phyloP scores from a whole-genome alignment of 164 flowering plant species.

The Tinospora cordifolia region DNA sequence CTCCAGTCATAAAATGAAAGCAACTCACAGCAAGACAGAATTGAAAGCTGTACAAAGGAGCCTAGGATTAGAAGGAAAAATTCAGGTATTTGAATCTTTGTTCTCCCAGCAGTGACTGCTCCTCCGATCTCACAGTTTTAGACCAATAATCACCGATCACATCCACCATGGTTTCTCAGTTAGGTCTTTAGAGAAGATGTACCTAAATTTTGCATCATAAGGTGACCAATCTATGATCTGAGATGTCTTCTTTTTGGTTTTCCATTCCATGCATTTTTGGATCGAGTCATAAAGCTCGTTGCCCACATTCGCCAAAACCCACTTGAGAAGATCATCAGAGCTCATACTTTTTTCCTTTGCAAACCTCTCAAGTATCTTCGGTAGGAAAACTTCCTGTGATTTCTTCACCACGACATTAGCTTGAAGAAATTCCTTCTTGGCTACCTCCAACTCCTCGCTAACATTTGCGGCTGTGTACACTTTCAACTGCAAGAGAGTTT shows the following conservation, averaged over 20 bases:
- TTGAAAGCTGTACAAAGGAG: too few species aligned
- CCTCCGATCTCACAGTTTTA: neutral
- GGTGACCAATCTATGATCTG: conserved; percentile 74
- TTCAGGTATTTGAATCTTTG: neutral
- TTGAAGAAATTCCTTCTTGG: conserved; percentile 66
- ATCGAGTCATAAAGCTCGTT: conserved; percentile 58
- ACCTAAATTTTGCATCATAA: conserved; percentile 59
- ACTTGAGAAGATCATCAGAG: conserved; percentile 47
- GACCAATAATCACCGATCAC: conserved; percentile 11
- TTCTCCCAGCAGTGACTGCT: neutral
- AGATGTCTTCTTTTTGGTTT: conserved; percentile 38
- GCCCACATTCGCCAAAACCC: conserved; percentile 59
- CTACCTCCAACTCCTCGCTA: conserved; percentile 59
- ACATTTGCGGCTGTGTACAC: conserved; percentile 62
- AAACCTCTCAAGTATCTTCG: conserved; percentile 60
- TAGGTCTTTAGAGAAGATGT: conserved; percentile 49
- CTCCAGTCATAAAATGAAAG: too few species aligned
- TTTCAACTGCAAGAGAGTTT: conserved; percentile 40
- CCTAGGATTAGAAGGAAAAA: too few species aligned
- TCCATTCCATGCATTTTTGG: conserved; percentile 41
- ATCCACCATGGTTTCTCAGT: conserved; percentile 62
- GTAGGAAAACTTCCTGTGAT: conserved; percentile 59
- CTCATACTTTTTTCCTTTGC: conserved; percentile 53
- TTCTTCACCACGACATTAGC: conserved; percentile 64
- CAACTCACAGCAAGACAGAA: too few species aligned